phyloP scores from a whole-genome alignment of 208 protist species.

The Herpetomonas samuelpessoai region DNA sequence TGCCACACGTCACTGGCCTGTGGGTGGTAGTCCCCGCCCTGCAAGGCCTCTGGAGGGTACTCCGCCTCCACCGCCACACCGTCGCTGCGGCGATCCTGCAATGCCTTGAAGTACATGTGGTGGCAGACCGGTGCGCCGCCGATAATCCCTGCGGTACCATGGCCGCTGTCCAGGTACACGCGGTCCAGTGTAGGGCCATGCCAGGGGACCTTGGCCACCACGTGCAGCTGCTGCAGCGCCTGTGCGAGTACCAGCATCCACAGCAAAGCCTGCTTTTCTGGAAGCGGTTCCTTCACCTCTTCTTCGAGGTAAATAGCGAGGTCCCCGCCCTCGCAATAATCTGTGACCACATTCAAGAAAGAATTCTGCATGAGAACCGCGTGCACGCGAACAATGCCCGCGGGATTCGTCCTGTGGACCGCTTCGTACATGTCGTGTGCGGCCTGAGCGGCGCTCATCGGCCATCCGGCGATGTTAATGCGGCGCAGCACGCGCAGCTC shows the following conservation, averaged over 20 bases:
- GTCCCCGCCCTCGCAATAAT: constrained; percentile 53
- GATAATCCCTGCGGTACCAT: constrained; percentile 23
- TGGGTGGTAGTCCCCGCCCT: constrained; percentile 34
- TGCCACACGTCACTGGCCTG: constrained; percentile 74
- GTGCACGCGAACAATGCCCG: constrained; percentile 50
- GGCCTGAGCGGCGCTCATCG: constrained; percentile 23
- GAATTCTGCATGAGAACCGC: constrained; percentile 50
- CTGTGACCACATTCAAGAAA: constrained; percentile 68
- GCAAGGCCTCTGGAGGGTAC: constrained; percentile 75
- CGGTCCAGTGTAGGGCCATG: constrained; percentile 58
- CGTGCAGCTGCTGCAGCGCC: constrained; percentile 31
- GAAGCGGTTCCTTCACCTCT: constrained; percentile 22
- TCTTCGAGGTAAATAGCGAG: constrained; percentile 60
- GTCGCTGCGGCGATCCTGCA: constrained; percentile 44
- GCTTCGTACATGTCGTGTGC: constrained; percentile 37
- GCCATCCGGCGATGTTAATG: constrained; percentile 56
- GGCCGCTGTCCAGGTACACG: constrained; percentile 41
- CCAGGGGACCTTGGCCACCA: constrained; percentile 24
- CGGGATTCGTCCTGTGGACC: constrained; percentile 25
- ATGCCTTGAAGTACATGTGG: constrained; percentile 42
- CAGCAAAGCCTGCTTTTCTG: constrained; percentile 34
- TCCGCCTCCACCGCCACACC: constrained; percentile 47
- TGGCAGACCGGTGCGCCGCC: constrained; percentile 64
- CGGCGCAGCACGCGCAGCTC: constrained; percentile 63
- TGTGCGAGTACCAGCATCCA: constrained; percentile 58